Evolutionary conservation across 805 yeast species (phyloP), one percentile per base, ranked within the genome.

Genomic region (Wickerhamomyces sydowiorum): DNA sequence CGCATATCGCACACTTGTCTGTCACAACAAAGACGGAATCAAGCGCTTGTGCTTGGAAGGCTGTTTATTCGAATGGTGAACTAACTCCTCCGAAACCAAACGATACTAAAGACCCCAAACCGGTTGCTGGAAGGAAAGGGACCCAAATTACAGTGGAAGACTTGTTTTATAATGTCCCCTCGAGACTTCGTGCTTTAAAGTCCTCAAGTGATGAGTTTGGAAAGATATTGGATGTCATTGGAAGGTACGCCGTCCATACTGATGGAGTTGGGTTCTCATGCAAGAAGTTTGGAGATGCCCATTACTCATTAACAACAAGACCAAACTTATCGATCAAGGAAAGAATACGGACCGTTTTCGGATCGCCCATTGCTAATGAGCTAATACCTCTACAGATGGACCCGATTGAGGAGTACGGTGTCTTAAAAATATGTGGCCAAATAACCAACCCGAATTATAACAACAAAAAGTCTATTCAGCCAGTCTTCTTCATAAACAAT

Each of bases 61-160:
- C 86, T 0, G 66, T 62, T n/a, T 91, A 82, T 54, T 44, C 72
- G 2, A 81, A 81, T 43, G 97, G 97, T 1, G 71, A 69, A 36
- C 60, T 85, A 45, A 59, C 69, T 3, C 70, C 75, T 2, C 54
- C 70, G 1, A 72, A 67, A 43, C 58, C 67, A 3, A 65, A 63
- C 5, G 60, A 51, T 0, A 33, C 57, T 4, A 55, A 65, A 3
- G 76, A 70, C 2, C 87, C 89, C 0, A 73, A 72, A 47, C 87
- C 96, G 0, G 71, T 78, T 1, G 99, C 99, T 0, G 97, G 98
- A 0, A 81, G 76, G 46, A 74, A 71, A 37, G 99, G 99, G 0
- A 93, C 99, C 0, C 87, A 81, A 46, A 76, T 93, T 23, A 61
- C 75, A 0, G 95, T 89, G 7, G 96, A 89, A 59, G 96, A 93